Base-by-base conservation (phyloP, 352 stramenopile species). In the Saprolegnia diclina region DNA sequence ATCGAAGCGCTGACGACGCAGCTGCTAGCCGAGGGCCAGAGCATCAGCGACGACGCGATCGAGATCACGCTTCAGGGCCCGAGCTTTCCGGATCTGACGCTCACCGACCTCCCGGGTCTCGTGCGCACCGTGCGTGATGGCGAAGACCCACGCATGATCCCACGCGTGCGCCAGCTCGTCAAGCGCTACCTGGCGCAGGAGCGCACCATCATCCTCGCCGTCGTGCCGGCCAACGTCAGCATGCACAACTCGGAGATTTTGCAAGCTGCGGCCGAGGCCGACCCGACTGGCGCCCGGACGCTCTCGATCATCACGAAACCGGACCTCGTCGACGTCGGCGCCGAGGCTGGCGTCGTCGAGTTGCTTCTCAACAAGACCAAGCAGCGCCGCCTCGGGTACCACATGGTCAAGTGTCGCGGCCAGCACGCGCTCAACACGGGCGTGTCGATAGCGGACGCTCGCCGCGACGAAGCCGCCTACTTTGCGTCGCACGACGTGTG, bases 271-370 rank as follows among this genome's bases (percentile, higher is more conserved):
- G 66, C 82, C 55, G 77, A 89, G 61, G 85, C 82, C 11, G 88
- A 96, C 71, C 75, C 81, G 6, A 66, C 74, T 6, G 87, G 81
- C 10, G 72, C 73, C 21, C 84, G 89, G n/a, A 97, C 87, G 0
- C 92, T 96, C 68, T 84, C 85, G 2, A 87, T 97, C 3, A 76
- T 96, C 46, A 97, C 89, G 10, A 96, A 96, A 72, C 76, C 91
- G 46, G 89, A 97, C 77, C 75, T 95, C 46, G 88, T 97, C 50
- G 85, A 96, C 79, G 71, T 71, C 67, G 89, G 88, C 9, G 88
- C 76, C 19, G 85, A 97, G 73, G 35, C 56, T 21, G 71, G 77
- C 42, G 81, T 97, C 0, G 74, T 87, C 45, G 77, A 95, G 9
- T 74, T 96, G 29, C 64, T 97, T 45, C 56, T 87, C 9, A 92